phyloP scores from a whole-genome alignment of 805 yeast species.

The Wickerhamomyces mucosus region DNA sequence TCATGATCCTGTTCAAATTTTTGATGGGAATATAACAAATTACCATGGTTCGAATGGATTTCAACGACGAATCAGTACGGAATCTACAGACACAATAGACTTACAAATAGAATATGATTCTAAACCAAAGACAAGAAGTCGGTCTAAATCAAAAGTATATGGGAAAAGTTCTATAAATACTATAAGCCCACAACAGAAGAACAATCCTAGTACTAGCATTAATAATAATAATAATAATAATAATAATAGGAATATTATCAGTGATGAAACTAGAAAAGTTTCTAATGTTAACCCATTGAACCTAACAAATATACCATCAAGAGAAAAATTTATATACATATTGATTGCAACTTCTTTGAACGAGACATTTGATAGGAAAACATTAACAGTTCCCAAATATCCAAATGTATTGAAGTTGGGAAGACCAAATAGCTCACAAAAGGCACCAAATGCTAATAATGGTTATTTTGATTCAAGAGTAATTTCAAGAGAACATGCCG shows the following conservation, averaged over 20 bases:
- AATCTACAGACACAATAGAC: too few relatives aligned
- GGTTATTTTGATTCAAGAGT: slow-evolving; percentile 95
- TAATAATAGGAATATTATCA: not conserved
- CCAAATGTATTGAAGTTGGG: slow-evolving; percentile 87
- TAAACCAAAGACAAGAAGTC: slow-evolving; percentile 2
- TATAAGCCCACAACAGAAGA: not conserved
- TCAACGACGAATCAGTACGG: too few relatives aligned
- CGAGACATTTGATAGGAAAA: slow-evolving; percentile 73
- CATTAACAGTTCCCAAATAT: slow-evolving; percentile 63
- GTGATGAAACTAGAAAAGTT: not conserved
- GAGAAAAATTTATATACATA: slow-evolving; percentile 35
- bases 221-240: not conserved
- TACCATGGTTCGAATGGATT: too few relatives aligned
- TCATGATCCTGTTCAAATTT: too few relatives aligned
- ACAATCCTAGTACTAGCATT: slow-evolving; percentile 1
- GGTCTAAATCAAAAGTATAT: slow-evolving; percentile 9
- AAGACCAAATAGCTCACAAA: slow-evolving; percentile 62
- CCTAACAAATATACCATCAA: slow-evolving; percentile 1
- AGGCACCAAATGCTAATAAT: slow-evolving; percentile 55
- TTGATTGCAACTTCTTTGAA: slow-evolving; percentile 72
- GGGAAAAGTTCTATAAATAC: slow-evolving; percentile 3
- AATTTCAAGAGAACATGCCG: slow-evolving; percentile 89
- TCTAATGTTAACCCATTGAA: not conserved
- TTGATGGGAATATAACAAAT: too few relatives aligned
- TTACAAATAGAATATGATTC: not conserved